Evolutionary conservation across 1,284 basidiomycete genomes (phyloP).

Genomic region (Trichosporon sp.): DNA sequence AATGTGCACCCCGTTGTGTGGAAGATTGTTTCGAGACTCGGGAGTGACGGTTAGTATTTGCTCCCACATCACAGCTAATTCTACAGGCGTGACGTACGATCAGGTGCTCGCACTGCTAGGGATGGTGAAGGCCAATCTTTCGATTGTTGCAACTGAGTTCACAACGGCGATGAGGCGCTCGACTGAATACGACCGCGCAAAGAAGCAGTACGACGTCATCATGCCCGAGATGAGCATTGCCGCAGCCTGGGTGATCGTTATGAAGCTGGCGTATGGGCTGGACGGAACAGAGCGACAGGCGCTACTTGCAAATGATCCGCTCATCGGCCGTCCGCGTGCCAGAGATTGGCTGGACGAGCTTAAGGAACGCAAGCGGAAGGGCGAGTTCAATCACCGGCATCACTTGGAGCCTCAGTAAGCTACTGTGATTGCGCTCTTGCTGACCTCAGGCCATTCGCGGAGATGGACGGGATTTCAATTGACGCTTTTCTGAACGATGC

Average conservation of each 20-base stretch:
- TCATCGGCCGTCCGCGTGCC: conserved; percentile 58
- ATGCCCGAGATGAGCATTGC: conserved; percentile 71
- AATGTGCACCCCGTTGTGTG: conserved; percentile 76
- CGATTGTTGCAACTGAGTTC: conserved; percentile 34
- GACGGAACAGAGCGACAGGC: conserved; percentile 57
- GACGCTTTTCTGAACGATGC: conserved; percentile 31
- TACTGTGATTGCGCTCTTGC: neutral
- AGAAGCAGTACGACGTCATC: conserved; percentile 41
- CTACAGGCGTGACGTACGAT: conserved; percentile 56
- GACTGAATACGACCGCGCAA: conserved; percentile 5
- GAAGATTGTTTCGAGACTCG: conserved; percentile 64
- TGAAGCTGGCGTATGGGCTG: conserved; percentile 78
- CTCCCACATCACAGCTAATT: conserved; percentile 55
- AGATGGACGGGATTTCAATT: conserved; percentile 27
- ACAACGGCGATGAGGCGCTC: conserved; percentile 43
- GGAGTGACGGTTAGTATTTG: conserved; percentile 63
- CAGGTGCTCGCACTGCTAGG: conserved; percentile 29
- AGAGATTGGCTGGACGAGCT: conserved; percentile 56
- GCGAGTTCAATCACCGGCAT: conserved; percentile 21
- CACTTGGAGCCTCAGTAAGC: conserved; percentile 27
- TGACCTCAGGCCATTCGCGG: conserved; percentile 23
- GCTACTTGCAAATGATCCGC: conserved; percentile 47
- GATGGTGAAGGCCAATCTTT: conserved; percentile 35
- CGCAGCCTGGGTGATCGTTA: conserved; percentile 60
- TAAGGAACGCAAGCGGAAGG: conserved; percentile 39